phyloP scores from a whole-genome alignment of 768 basidiomycete genomes.

The Paxillus rubicundulus region DNA sequence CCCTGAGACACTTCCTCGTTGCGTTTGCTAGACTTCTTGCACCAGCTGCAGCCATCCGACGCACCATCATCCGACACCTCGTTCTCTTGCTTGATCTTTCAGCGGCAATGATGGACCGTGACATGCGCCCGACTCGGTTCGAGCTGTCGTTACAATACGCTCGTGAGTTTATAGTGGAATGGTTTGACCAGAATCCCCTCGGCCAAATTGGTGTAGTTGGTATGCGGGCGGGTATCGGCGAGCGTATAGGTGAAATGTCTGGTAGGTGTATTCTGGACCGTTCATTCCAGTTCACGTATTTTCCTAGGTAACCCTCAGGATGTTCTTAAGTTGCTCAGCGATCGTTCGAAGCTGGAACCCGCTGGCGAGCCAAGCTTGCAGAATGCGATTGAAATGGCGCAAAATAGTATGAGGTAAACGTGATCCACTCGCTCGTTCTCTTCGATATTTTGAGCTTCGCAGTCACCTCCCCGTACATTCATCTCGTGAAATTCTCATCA shows the following conservation, averaged over 20 bases:
- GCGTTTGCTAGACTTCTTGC: constrained; percentile 60
- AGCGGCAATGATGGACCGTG: constrained; percentile 88
- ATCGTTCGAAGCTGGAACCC: constrained; percentile 87
- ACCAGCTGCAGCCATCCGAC: constrained; percentile 83
- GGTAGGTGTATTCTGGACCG: constrained; percentile 46
- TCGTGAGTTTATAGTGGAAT: constrained; percentile 88
- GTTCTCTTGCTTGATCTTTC: constrained; percentile 92
- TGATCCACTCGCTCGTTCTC: background rate
- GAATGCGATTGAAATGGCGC: constrained; percentile 97
- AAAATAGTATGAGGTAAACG: constrained; percentile 82
- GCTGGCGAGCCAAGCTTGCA: constrained; percentile 93
- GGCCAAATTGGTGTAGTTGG: constrained; percentile 96
- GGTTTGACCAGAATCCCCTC: constrained; percentile 99
- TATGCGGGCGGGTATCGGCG: constrained; percentile 88
- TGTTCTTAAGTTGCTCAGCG: constrained; percentile 80
- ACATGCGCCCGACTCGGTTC: constrained; percentile 93
- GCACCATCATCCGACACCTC: constrained; percentile 95
- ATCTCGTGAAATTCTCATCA: constrained; percentile 89
- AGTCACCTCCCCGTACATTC: constrained; percentile 98
- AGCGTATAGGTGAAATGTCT: constrained; percentile 89
- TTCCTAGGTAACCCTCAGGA: constrained; percentile 89
- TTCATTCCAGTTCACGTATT: constrained; percentile 4
- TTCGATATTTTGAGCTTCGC: constrained; percentile 7
- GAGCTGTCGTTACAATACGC: constrained; percentile 89
- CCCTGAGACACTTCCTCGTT: constrained; percentile 6